phyloP scores from a whole-genome alignment of 768 basidiomycete genomes.

The Trametes meyenii region DNA sequence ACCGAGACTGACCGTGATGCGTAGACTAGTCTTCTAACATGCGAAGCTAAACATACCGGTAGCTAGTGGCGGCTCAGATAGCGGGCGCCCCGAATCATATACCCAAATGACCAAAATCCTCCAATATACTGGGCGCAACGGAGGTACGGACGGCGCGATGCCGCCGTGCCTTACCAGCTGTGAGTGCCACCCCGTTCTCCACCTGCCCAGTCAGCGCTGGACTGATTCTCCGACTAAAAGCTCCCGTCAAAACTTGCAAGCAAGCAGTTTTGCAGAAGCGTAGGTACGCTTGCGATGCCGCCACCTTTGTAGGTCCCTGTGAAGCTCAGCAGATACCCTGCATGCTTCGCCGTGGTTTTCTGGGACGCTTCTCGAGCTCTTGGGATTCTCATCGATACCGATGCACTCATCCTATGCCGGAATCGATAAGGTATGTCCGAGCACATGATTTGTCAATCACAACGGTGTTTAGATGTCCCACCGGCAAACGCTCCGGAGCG shows the following conservation, averaged over 20 bases:
- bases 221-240: no score
- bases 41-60: no score
- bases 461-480: background rate
- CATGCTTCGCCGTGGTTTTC: background rate
- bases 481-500: background rate
- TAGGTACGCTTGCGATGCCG: background rate
- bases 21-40: background rate
- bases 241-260: no score
- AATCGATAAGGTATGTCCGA: conserved; percentile 3
- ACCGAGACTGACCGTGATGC: background rate
- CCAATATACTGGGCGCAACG: conserved; percentile 3
- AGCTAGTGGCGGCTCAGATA: background rate
- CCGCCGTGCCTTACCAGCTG: background rate
- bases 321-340: background rate
- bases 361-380: background rate
- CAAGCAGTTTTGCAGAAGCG: background rate
- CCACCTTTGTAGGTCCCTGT: conserved; percentile 2
- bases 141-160: background rate
- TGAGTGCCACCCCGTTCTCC: background rate
- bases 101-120: background rate
- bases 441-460: background rate
- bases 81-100: background rate
- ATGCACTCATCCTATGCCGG: conserved; percentile 8
- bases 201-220: background rate
- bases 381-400: background rate